phyloP scores from a whole-genome alignment of 352 stramenopile genomes.

The Thraustotheca clavata region DNA sequence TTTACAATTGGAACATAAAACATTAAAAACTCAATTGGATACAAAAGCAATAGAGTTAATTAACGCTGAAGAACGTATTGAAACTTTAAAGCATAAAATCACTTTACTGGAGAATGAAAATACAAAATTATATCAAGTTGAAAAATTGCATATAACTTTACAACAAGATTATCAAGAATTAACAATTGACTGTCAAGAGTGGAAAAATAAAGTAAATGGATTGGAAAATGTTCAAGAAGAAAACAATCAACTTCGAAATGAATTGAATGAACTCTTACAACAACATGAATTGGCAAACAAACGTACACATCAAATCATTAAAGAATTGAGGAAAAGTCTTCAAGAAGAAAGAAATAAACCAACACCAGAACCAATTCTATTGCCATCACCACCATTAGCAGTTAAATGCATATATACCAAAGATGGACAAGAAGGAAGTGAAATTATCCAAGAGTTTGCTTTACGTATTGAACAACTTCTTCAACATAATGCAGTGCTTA shows the following conservation, averaged over 20 bases:
- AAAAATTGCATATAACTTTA: not conserved
- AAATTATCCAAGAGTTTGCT: not conserved
- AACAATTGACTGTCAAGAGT: not conserved
- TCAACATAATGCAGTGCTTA: not conserved
- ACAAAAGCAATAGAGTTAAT: not conserved
- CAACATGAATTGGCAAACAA: not conserved
- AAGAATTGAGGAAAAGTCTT: slow-evolving; percentile 7
- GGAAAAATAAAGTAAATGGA: not conserved
- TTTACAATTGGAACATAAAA: slow-evolving; percentile 3
- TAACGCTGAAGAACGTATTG: not conserved
- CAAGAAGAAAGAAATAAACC: not conserved
- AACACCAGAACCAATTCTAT: not conserved
- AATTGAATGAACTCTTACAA: not conserved
- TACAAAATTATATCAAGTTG: not conserved
- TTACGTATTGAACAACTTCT: slow-evolving; percentile 1
- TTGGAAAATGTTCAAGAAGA: not conserved
- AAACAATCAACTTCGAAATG: not conserved
- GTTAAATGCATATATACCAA: not conserved
- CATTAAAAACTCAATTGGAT: not conserved
- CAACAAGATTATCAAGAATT: not conserved
- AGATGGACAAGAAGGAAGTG: not conserved
- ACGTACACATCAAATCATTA: slow-evolving; percentile 18
- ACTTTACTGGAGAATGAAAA: too few species aligned
- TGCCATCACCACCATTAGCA: not conserved
- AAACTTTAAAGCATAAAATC: not conserved